Evolutionary conservation across 1,284 basidiomycete species (phyloP), one percentile per base, ranked within the genome.

Genomic region (Tausonia pullulans): DNA sequence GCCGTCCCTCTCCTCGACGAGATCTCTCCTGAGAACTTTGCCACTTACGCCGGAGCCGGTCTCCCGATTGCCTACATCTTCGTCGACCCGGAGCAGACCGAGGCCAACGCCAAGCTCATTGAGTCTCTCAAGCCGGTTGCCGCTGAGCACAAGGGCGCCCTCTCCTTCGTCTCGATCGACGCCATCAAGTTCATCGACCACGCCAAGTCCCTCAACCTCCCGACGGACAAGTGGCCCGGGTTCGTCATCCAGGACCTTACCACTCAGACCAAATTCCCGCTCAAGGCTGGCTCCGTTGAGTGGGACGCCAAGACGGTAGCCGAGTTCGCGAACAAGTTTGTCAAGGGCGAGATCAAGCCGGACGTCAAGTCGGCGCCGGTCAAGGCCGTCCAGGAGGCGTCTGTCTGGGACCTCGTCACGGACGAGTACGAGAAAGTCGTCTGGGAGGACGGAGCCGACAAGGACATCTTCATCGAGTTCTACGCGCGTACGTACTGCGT

Each of bases 121-220:
- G 84, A 86, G 55, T 78, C 81, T 63, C 76, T 98, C 71, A 83
- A 81, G 71, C 84, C 89, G 2, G 74, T 95, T 64, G 94, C 95
- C 43, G 80, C 84, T 67, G 83, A 85, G 73, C 83, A 84, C 82
- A 92, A 90, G 78, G 84, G 85, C 73, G 87, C 90, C 78, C 72
- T 98, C 74, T 98, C 96, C 86, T 95, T 98, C 78, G 95, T 98
- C 69, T 96, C 87, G 87, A 98, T 99, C 72, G 96, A 99, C 76
- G 93, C 90, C 39, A 79, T 87, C 79, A 93, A 92, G 78, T 99
- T 94, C 73, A 85, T 83, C 72, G 27, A 27, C 73, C 96, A 99
- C 80, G 96, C 88, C 72, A 94, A 93, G 79, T 87, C 89, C 9
- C 83, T 99, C 69, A 97, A 96, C 82, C 81, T 98, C 68, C 74